Evolutionary conservation across 208 protist genomes (phyloP).

Genomic region (Trypanosoma caninum): DNA sequence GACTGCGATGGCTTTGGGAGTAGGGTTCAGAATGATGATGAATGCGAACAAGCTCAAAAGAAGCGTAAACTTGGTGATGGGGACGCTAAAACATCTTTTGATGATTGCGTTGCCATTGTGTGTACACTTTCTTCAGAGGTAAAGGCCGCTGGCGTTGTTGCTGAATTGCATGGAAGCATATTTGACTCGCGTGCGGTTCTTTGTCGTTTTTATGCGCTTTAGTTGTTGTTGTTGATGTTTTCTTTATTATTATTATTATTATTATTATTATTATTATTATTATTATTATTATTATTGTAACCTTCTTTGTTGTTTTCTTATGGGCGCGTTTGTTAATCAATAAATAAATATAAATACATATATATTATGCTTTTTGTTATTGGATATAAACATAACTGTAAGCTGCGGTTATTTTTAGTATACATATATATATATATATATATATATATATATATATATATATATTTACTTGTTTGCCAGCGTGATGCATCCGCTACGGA

Average conservation of each 20-base stretch:
- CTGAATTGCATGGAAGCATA: slow-evolving; percentile 47
- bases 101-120: slow-evolving; percentile 61
- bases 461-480: too few species aligned
- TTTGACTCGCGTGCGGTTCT: slow-evolving; percentile 60
- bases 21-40: background rate
- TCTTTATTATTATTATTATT: slow-evolving; percentile 4
- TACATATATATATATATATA: too few species aligned
- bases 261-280: too few species aligned
- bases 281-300: too few species aligned
- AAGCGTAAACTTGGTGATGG: slow-evolving; percentile 11
- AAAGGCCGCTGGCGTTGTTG: slow-evolving; percentile 54
- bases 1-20: background rate
- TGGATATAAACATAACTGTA: too few species aligned
- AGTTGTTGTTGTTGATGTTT: background rate
- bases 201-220: slow-evolving; percentile 44
- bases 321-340: too few species aligned
- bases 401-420: too few species aligned
- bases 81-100: slow-evolving; percentile 22
- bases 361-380: too few species aligned
- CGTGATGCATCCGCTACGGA: slow-evolving; percentile 1
- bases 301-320: too few species aligned
- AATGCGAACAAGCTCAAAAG: background rate
- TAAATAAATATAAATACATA: too few species aligned
- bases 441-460: too few species aligned
- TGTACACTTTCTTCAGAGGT: slow-evolving; percentile 41